These are phyloP conservation scores for Neurospora terricola DNA, from an alignment of 495 filamentous ascomycete genomes.

Conservation along the genomic window DNA sequence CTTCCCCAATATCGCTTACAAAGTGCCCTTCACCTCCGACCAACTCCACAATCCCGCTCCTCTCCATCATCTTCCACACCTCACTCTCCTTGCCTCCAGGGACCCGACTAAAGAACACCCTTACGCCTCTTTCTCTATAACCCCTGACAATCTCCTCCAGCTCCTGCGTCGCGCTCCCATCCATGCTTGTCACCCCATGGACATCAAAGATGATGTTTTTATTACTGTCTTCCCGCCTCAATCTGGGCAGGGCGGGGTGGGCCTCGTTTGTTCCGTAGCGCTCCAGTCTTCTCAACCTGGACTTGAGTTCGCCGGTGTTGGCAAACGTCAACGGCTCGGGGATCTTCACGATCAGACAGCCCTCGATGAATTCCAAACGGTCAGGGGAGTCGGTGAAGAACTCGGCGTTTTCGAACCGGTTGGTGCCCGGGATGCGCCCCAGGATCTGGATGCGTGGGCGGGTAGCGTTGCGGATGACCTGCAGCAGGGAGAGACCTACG, in stretches of 20 bases:
- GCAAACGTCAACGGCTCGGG: slow-evolving; percentile 95
- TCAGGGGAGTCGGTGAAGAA: slow-evolving; percentile 59
- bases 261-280: slow-evolving; percentile 74
- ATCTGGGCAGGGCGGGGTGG: slow-evolving; percentile 76
- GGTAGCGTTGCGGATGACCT: slow-evolving; percentile 81
- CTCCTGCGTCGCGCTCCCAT: slow-evolving; percentile 88
- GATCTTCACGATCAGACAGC: slow-evolving; percentile 91
- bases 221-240: slow-evolving; percentile 63
- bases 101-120: slow-evolving; percentile 82
- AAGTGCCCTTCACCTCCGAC: slow-evolving; percentile 69
- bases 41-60: slow-evolving; percentile 73
- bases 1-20: slow-evolving; percentile 73
- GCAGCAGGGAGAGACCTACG: slow-evolving; percentile 76
- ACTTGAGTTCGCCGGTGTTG: slow-evolving; percentile 89
- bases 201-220: slow-evolving; percentile 93
- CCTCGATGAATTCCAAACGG: slow-evolving; percentile 77
- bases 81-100: slow-evolving; percentile 43
- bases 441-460: slow-evolving; percentile 95
- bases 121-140: slow-evolving; percentile 61
- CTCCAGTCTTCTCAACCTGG: slow-evolving; percentile 71
- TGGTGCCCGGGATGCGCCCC: slow-evolving; percentile 74
- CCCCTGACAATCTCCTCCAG: slow-evolving; percentile 75
- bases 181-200: slow-evolving; percentile 85
- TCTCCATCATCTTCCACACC: slow-evolving; percentile 63
- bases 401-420: slow-evolving; percentile 84